Base-by-base conservation (phyloP, 2,329 filamentous ascomycete species). In the Cadophora malorum region DNA sequence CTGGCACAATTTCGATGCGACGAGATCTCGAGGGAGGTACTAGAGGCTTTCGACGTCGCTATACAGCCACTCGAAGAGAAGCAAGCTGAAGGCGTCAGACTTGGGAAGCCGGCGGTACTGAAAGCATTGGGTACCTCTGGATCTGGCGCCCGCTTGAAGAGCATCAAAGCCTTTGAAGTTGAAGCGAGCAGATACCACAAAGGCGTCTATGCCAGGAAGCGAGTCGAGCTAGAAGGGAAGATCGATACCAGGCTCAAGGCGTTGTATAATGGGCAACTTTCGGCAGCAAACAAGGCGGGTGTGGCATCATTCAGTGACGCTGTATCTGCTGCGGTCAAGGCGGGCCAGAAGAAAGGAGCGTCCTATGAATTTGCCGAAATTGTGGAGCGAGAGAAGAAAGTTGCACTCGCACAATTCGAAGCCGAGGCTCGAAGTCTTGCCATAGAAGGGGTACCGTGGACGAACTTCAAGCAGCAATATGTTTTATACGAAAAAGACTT, bases 1-100 rank as follows among this genome's bases (percentile, higher is more conserved):
- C 86, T 99, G 64, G 96, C 96, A 12, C 96, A 99, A 79, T 99
- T 98, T 83, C 89, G 96, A 73, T 99, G 96, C 79, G 96, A 99
- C 78, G 96, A 99, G 81, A 99, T 99, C 67, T 88, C 94, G 49
- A 87, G 94, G 71, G 95, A 97, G 78, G 96, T 97, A 14, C 84
- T 97, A 67, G 81, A 94, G 52, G 85, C 84, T 1, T 99, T 99
- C 74, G 96, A 99, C 75, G 85, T 89, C 64, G 84, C 88, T n/a
- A 90, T 99, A 69, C 78, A 83, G 9, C 95, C 96, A 0, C 86
- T 98, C 16, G 96, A 99, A 79, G 91, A 96, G 74, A 87, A 91
- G 78, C 95, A 97, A 79, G 87, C 89, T 16, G 91, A 94, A 73
- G 89, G 89, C 45, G 84, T 87, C 33, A 89, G 90, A 59, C 80